Percentiles rank a stretch among this genome's conserved stretches.
phyloP scores from a whole-genome alignment of 1,139 yeast genomes.

The Insectozyma bohioensis region DNA sequence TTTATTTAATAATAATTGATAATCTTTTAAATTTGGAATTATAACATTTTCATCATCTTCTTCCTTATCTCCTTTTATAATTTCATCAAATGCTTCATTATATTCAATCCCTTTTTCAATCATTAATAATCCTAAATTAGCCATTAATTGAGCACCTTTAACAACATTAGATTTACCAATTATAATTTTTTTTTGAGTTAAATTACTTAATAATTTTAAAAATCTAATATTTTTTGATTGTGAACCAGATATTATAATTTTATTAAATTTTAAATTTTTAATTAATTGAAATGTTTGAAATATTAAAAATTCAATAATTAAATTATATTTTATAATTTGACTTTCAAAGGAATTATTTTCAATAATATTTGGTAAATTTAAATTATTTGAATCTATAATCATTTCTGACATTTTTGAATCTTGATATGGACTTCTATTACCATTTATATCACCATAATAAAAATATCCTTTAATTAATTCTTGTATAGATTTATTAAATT shows the following conservation, averaged over 20 bases:
- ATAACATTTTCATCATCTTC: background rate
- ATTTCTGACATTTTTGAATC: constrained; percentile 51
- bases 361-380: constrained; percentile 19
- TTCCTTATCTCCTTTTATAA: constrained; percentile 4
- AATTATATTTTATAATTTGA: constrained; percentile 41
- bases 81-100: constrained; percentile 6
- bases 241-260: constrained; percentile 48
- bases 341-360: background rate
- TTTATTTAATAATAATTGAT: constrained; percentile 20
- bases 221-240: constrained; percentile 49
- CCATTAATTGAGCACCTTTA: constrained; percentile 39
- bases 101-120: constrained; percentile 1
- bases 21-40: constrained; percentile 5
- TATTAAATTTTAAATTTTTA: constrained; percentile 19
- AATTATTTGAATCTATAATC: constrained; percentile 44
- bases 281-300: constrained; percentile 48
- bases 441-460: constrained; percentile 55
- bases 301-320: constrained; percentile 48
- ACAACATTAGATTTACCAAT: constrained; percentile 31
- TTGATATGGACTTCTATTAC: constrained; percentile 56
- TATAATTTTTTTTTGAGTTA: constrained; percentile 24
- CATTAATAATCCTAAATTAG: constrained; percentile 13
- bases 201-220: constrained; percentile 26
- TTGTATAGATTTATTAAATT: constrained; percentile 25
- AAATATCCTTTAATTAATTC: constrained; percentile 35